Conservation (phyloP, 2,329 filamentous ascomycete genomes). For the Trichoderma atrobrunneum region DNA sequence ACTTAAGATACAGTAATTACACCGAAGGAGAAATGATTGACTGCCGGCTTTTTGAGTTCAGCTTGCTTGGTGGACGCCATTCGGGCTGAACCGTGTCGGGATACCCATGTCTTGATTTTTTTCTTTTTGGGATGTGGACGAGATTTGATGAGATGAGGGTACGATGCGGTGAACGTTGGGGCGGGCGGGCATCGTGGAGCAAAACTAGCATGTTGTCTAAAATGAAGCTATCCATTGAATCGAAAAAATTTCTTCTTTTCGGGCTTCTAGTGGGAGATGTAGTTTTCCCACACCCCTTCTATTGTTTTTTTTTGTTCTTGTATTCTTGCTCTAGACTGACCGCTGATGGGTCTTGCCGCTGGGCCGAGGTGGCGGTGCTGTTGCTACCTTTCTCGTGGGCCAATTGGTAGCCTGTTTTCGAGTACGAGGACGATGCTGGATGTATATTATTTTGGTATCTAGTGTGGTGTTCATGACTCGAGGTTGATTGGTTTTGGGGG, state of each 20-base stretch:
- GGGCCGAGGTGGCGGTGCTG: background rate
- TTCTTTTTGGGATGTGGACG: background rate
- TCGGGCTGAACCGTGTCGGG: background rate
- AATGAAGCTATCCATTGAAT: background rate
- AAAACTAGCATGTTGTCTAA: background rate
- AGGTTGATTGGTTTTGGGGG: background rate
- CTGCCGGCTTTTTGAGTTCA: background rate
- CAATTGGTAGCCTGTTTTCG: background rate
- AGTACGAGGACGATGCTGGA: background rate
- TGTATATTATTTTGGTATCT: background rate
- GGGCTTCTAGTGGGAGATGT: conserved; percentile 4
- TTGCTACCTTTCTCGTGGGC: background rate
- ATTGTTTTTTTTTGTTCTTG: background rate
- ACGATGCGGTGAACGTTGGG: background rate
- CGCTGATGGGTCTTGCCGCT: background rate
- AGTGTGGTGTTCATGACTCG: background rate
- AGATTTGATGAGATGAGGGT: background rate
- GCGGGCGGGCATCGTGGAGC: background rate
- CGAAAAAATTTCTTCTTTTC: background rate
- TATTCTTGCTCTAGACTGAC: background rate
- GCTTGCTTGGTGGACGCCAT: background rate
- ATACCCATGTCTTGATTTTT: background rate
- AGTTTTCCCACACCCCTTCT: background rate
- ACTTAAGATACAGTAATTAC: background rate
- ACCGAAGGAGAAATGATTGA: background rate